Evolutionary conservation across 75 land plant species (phyloP), one percentile per base, ranked within the genome.

Genomic region (Picea sitchensis): DNA sequence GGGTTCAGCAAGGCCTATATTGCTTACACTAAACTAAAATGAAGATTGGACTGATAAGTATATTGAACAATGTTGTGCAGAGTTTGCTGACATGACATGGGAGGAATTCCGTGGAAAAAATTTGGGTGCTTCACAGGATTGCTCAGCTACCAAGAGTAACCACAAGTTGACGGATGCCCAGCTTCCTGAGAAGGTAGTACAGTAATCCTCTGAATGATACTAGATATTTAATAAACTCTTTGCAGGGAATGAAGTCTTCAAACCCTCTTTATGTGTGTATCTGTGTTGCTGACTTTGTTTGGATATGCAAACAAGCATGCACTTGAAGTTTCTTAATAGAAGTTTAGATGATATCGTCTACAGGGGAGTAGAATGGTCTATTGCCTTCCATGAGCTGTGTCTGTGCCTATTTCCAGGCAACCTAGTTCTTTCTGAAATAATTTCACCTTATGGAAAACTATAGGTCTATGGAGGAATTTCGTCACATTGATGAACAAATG

Each of bases 101-200:
- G 95, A 97, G 76, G 99, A 97, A 82, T 95, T 97, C 82, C 61
- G 80, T 51, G 83, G 72, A 20, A 85, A 82, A 38, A 80, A 84
- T 68, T 79, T 94, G 78, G 88, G 93, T 61, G 87, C 88, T 75
- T 83, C 87, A 61, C 98, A 97, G 73, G 91, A 97, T 80, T 97
- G 99, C 85, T 97, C 99, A 20, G 99, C 99, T 23, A 97, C 99
- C 23, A 90, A 87, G 80, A 90, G 95, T 38, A 95, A 85, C 31
- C 94, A 91, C 82, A 80, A 74, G 83, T 47, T 91, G 20, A 90
- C 89, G 8, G 76, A 87, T 80, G 86, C 12, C 23, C 82, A 73
- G 18, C 90, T 92, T 79, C 95, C 96, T 20, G 86, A 89, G 59
- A 59, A 80, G 91, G 96, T 94, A 88, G 2, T 81, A 57, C 26